phyloP scores from a whole-genome alignment of 768 basidiomycete species.

The Boletus rex-veris region DNA sequence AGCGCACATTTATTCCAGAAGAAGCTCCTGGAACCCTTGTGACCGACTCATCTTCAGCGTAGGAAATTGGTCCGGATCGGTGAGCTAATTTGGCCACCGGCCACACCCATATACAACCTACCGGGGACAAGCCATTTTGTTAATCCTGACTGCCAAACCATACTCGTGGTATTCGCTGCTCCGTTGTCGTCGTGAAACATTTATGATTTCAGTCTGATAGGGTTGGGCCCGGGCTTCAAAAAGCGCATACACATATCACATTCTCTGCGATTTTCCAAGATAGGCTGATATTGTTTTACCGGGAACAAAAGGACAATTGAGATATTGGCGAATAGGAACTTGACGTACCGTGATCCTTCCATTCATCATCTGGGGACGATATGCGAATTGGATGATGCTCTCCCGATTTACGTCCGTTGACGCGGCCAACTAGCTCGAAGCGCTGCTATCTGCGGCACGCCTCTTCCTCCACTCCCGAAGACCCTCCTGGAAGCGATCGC shows the following conservation, averaged over 20 bases:
- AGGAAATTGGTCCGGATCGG: background rate
- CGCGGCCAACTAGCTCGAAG: slow-evolving; percentile 5
- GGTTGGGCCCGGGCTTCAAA: background rate
- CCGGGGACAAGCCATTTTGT: background rate
- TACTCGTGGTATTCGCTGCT: slow-evolving; percentile 3
- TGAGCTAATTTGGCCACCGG: slow-evolving; percentile 24
- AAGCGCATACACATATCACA: background rate
- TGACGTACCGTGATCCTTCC: slow-evolving; percentile 7
- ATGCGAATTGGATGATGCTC: background rate
- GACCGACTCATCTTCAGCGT: slow-evolving; percentile 10
- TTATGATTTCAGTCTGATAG: background rate
- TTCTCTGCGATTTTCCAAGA: slow-evolving; percentile 10
- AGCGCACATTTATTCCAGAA: slow-evolving; percentile 14
- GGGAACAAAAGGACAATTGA: background rate
- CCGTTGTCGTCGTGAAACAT: background rate
- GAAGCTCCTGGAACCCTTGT: slow-evolving; percentile 7
- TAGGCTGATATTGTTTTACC: background rate
- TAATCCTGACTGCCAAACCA: background rate
- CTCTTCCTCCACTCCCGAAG: slow-evolving; percentile 64
- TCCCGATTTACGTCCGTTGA: background rate
- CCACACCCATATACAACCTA: background rate
- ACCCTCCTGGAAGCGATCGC: slow-evolving; percentile 65
- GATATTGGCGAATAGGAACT: background rate
- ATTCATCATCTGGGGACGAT: background rate
- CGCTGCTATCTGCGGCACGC: slow-evolving; percentile 24